Base-by-base conservation (phyloP, 1,139 yeast species). In the Yamadazyma atlantica region DNA sequence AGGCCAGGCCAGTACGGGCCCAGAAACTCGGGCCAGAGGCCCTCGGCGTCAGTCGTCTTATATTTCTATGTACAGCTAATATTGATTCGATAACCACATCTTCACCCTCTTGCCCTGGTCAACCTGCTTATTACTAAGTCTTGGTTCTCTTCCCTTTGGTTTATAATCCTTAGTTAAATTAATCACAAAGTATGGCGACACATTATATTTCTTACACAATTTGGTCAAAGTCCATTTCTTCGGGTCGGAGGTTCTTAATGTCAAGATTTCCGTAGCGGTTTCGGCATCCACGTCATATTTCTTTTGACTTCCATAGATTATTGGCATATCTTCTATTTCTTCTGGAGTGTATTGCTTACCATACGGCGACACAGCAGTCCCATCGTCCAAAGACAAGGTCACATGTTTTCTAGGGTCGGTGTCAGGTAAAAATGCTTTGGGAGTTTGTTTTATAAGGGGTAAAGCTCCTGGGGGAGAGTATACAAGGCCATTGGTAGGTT, bases 371-470 rank as follows among this genome's bases (percentile, higher is more conserved):
- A 11, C 12, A 8, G 16, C 5, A 11, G 30, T 4, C 4, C 19
- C 19, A 15, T 16, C 30, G 6, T 9, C 21, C 6, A 16, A 4
- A 45, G 46, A 45, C 32, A 43, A 48, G 35, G 46, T 58, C 25
- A 66, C 60, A 2, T 58, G 62, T 42, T 69, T 72, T 51, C 95
- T 74, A 23, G 79, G 79, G 53, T 85, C 94, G 7, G 60, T 52
- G 2, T 62, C 52, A 3, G 96, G 96, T 38, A 87, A 62, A 55
- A 87, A 87, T 4, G 81, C 80, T 45, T 73, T 74, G 24, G 96
- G 95, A 0, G 95, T 87, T 36, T 62, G 60, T 41, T 55, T 58
- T 37, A 60, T 50, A 9, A 54, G 49, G 21, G 67, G 61, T 29
- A 59, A 50, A 25, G 66, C 50, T 35, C 66, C 51, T 36, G 74